A percentile compares a stretch with the other conserved stretches of the same genome.
Evolutionary conservation across 768 basidiomycete genomes (phyloP).

Genomic region (Amanita jacksonii): DNA sequence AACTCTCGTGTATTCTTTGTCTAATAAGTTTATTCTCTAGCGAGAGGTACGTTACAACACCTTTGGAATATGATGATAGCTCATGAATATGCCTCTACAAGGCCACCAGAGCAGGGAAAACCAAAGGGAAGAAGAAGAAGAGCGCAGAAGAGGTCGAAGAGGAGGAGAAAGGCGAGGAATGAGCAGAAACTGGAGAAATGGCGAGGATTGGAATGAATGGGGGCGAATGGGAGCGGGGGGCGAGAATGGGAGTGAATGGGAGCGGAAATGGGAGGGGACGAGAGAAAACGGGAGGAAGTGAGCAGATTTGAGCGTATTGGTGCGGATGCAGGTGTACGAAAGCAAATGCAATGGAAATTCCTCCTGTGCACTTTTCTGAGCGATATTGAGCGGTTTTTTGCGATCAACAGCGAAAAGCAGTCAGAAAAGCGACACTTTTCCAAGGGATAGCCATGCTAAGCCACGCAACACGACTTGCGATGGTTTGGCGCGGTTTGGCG

Average conservation of each 20-base stretch:
- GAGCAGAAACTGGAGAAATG: neutral
- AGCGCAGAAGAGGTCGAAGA: neutral
- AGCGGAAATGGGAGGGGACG: constrained; percentile 1
- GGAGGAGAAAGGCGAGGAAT: neutral
- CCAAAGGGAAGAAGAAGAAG: constrained; percentile 2
- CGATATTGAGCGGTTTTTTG: neutral
- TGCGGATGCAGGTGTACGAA: neutral
- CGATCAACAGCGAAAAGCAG: neutral
- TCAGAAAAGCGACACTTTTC: constrained; percentile 2
- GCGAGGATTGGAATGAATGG: neutral
- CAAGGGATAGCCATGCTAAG: neutral
- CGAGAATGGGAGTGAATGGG: neutral
- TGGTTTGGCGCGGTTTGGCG: neutral
- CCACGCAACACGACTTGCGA: neutral
- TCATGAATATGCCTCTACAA: neutral
- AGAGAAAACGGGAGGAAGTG: neutral
- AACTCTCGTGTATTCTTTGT: neutral
- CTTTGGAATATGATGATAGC: neutral
- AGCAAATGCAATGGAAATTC: constrained; percentile 1
- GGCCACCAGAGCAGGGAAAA: neutral
- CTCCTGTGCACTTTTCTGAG: neutral
- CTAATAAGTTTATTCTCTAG: neutral
- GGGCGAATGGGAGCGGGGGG: neutral
- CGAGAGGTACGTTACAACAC: neutral
- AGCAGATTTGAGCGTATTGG: neutral